Evolutionary conservation across 2,329 filamentous ascomycete species (phyloP), one percentile per base, ranked within the genome.

Genomic region (Colletotrichum higginsianum): DNA sequence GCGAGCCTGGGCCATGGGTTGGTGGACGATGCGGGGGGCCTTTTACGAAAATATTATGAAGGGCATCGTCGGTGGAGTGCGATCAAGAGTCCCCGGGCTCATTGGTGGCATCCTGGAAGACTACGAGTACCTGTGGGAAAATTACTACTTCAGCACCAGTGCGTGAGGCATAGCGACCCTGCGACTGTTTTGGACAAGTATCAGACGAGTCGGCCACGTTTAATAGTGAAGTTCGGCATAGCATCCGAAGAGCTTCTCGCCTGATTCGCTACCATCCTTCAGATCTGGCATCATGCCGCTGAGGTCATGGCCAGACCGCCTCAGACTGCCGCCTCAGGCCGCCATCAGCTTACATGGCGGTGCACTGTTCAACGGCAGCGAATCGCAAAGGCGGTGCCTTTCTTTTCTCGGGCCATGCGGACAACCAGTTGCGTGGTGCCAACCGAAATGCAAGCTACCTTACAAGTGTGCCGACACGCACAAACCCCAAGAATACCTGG

Each of bases 91-190:
- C 81, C 89, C 97, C 57, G 91, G 93, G 75, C 89, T 99, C 79
- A 86, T 98, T 30, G 93, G 92, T 11, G 94, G 93, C 68, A 92
- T 99, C 56, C 83, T 98, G 74, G 95, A 98, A 80, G 96, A 99
- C 81, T 99, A 99, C 80, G 94, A 98, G 82, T 98, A 97, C 80
- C 86, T 99, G 42, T 99, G 96, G 96, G 95, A 98, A 83, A 95
- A 97, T 77, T 98, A 98, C 82, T 97, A 98, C 83, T 99, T 98
- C 82, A 90, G 88, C 80, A 90, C 89, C 46, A 89, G 86, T 66
- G 79, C 80, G 38, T 83, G 75, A 77, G 73, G 47, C 46, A 40
- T 47, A 26, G 15, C n/a, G 13, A 42, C 35, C 35, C n/a, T 44
- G 56, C 46, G 44, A 23, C 15, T 42, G 13, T 13, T 47, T 23